Base-by-base conservation (phyloP, 1,139 yeast genomes). In the Hemisphaericaspora subhashii region DNA sequence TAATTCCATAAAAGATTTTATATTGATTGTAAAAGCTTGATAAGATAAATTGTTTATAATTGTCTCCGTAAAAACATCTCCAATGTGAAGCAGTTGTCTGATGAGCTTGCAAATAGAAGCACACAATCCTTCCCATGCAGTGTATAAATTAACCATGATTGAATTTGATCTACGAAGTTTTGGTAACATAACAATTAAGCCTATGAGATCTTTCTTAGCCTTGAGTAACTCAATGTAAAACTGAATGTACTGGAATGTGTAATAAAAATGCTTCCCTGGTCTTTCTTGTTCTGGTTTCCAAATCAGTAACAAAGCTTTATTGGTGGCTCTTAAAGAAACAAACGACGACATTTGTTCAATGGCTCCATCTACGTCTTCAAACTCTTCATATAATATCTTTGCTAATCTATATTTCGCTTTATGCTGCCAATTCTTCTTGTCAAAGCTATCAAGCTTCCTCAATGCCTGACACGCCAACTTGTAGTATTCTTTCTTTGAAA, bases 281-380 rank as follows among this genome's bases (percentile, higher is more conserved):
- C 95, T 65, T 60, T 94, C 98, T 49, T 72, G 62, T 36, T 89
- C 96, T 0, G 97, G 95, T 52, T 88, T 88, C 98, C 98, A 92
- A 40, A 92, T 86, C 54, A 79, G 86, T 0, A 90, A 79, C 31
- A 94, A 72, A 6, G 83, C 77, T 52, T 90, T 87, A 39, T 81
- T 79, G 3, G 79, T 76, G 7, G 88, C 72, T 48, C 83, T 86
- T 37, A 87, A 59, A 3, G 86, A 74, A 38, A 90, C 76, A 21
- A 87, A 67, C 1, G 70, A 57, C 2, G 77, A 65, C 78, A 92
- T 77, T 46, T 83, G 87, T 11, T 75, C 76, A 37, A 73, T 67
- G 0, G 97, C 95, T 1, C 64, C 70, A 1, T 62, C 61, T 6
- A 64, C 52, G 39, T 86, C 80, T 1, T 67, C 58, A 30, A 79